Base-by-base conservation (phyloP, 441 rosid species). In the Gossypium gossypioides region DNA sequence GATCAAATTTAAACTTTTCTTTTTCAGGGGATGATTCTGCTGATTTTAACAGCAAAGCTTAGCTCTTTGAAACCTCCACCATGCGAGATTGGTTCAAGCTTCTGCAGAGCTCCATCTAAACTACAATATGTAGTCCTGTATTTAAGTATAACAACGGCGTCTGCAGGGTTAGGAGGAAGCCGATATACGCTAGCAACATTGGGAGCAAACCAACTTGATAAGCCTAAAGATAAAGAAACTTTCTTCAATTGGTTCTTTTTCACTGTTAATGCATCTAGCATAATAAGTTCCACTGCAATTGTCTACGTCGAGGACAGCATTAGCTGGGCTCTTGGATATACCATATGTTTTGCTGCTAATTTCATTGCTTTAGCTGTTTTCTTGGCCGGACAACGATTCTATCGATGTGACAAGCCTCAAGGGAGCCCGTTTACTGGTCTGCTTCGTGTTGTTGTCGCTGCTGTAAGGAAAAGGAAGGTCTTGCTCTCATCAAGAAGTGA, bases 201-300 rank as follows among this genome's bases (percentile, higher is more conserved):
- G 55, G 83, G 79, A 50, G 83, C 85, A 32, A 73, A 77, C 52
- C 85, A 82, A 55, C 74, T 82, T 8, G 69, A 77, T n/a, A 77
- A 62, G 2, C 60, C 70, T 0, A 68, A 71, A 21, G 76, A 77
- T 16, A 73, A 56, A 58, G 70, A 44, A 1, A 51, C 46, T 24
- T 82, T 79, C 74, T 75, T 82, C 42, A 82, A 79, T 68, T 79
- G 83, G 85, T 73, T 37, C 59, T 76, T 79, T 62, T 71, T 77
- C 29, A 66, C 68, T 8, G n/a, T 69, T 15, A 77, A 75, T 60
- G 71, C 55, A 1, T 9, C 61, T 29, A 13, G 3, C 0, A 74
- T 66, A n/a, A 12, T 76, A 8, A 46, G 74, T 58, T 6, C 44
- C 62, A 71, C 70, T 0, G 74, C 56, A 8, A 3, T 78, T 7